Evolutionary conservation across 2,329 filamentous ascomycete species (phyloP), one percentile per base, ranked within the genome.

Genomic region (Fusarium sulawesiense): DNA sequence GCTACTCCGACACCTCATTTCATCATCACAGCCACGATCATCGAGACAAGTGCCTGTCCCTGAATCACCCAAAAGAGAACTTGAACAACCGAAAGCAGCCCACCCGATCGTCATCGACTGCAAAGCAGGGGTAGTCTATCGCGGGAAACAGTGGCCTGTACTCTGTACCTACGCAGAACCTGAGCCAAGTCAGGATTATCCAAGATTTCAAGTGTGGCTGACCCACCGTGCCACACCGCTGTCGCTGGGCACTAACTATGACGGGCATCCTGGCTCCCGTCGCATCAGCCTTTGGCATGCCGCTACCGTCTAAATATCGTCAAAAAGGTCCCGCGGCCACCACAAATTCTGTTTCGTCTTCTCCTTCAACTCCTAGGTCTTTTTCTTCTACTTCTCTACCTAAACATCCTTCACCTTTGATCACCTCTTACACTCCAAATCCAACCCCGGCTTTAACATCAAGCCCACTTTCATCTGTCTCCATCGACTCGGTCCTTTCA

Each of bases 281-380:
- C 41, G 71, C 75, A 53, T 80, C 78, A 30, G 79, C 78, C 49
- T 80, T 80, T 70, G 78, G 79, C 59, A 61, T 79, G 30, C 71
- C 77, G 21, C 60, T 76, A 32, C 62, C 71, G n/a, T 73, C 75
- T 9, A 74, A 72, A 64, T 74, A 73, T 69, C 72, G 62, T 66
- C 49, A 56, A 66, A 75, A 74, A 67, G 60, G 70, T 68, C 64
- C 63, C 30, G 46, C 61, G 48, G 44, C 72, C 59, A 51, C 60
- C 32, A 45, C 57, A 30, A 12, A 50, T 41, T 70, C 71, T 8
- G 21, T 51, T 16, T 71, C 70, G 3, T 66, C 73, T 10, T 60
- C 70, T 37, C 30, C 67, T 60, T 60, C 70, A 27, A 49, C 47
- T 21, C 68, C 60, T 53, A 66, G 60, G 25, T 64, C 72, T 62